phyloP scores from a whole-genome alignment of 495 filamentous ascomycete species.

The Penicillium mononematosum region DNA sequence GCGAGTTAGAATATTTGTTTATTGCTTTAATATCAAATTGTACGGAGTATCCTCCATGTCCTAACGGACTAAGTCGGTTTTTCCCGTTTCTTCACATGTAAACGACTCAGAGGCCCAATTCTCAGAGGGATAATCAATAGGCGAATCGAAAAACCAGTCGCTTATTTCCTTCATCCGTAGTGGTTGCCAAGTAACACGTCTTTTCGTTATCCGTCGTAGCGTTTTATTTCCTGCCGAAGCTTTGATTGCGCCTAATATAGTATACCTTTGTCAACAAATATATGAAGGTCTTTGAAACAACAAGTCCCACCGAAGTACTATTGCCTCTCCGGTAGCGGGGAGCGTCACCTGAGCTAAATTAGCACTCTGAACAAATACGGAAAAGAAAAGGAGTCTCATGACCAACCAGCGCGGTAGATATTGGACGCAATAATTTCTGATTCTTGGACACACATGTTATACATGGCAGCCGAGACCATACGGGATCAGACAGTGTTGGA shows the following conservation, averaged over 20 bases:
- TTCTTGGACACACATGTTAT: constrained; percentile 52
- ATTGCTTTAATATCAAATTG: neutral
- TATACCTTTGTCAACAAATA: constrained; percentile 43
- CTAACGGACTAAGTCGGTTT: neutral
- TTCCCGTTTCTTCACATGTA: neutral
- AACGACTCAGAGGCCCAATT: neutral
- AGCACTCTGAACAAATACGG: neutral
- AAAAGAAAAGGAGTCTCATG: constrained; percentile 28
- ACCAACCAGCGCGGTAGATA: constrained; percentile 54
- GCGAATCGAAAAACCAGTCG: constrained; percentile 43
- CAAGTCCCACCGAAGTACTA: constrained; percentile 46
- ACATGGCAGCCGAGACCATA: constrained; percentile 56
- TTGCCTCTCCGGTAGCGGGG: constrained; percentile 58
- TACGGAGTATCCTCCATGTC: neutral
- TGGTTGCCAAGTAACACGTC: constrained; percentile 34
- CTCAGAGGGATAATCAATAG: neutral
- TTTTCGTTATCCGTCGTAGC: constrained; percentile 29
- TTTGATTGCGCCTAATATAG: constrained; percentile 41
- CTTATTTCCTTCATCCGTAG: constrained; percentile 39
- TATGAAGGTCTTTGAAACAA: constrained; percentile 43
- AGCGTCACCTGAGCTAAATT: constrained; percentile 53
- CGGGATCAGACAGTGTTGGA: constrained; percentile 56
- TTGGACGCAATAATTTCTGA: constrained; percentile 55
- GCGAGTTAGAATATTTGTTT: neutral
- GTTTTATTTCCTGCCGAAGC: constrained; percentile 32